Percentiles rank a stretch among this genome's conserved stretches.
phyloP scores from a whole-genome alignment of 2,329 filamentous ascomycete species.

The Stachybotrys chartarum region DNA sequence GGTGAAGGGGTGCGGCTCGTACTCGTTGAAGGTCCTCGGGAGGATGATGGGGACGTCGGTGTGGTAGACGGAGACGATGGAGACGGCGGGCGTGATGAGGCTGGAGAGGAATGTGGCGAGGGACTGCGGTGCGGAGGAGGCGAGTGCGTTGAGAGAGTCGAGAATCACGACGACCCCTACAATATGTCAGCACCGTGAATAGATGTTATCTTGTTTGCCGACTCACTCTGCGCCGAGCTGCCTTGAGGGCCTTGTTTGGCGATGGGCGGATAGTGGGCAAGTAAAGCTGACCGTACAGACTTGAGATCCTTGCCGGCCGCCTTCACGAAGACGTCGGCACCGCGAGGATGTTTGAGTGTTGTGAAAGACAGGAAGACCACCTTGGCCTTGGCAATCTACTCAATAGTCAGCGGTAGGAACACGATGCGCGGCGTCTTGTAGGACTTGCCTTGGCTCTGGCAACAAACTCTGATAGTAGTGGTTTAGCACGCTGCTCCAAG shows the following conservation, averaged over 20 bases:
- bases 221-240: conserved; percentile 36
- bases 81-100: conserved; percentile 57
- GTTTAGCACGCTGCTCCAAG: conserved; percentile 70
- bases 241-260: conserved; percentile 28
- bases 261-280: conserved; percentile 36
- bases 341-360: conserved; percentile 56
- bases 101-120: conserved; percentile 64
- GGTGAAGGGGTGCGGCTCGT: conserved; percentile 63
- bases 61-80: conserved; percentile 77
- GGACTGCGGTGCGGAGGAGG: conserved; percentile 43
- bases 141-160: conserved; percentile 69
- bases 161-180: conserved; percentile 69
- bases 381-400: conserved; percentile 55
- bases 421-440: background rate
- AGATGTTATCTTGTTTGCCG: too few relatives aligned
- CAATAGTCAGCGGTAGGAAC: background rate
- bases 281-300: conserved; percentile 52
- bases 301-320: conserved; percentile 52
- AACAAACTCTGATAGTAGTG: conserved; percentile 67
- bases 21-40: conserved; percentile 36
- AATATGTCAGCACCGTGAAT: conserved; percentile 6
- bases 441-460: conserved; percentile 60
- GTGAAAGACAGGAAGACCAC: conserved; percentile 74
- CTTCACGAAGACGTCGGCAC: conserved; percentile 61
- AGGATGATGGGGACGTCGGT: conserved; percentile 61